A percentile compares a stretch with the other conserved stretches of the same genome.
Evolutionary conservation across 2,329 filamentous ascomycete genomes (phyloP).

Genomic region (Fusarium nelsonii): DNA sequence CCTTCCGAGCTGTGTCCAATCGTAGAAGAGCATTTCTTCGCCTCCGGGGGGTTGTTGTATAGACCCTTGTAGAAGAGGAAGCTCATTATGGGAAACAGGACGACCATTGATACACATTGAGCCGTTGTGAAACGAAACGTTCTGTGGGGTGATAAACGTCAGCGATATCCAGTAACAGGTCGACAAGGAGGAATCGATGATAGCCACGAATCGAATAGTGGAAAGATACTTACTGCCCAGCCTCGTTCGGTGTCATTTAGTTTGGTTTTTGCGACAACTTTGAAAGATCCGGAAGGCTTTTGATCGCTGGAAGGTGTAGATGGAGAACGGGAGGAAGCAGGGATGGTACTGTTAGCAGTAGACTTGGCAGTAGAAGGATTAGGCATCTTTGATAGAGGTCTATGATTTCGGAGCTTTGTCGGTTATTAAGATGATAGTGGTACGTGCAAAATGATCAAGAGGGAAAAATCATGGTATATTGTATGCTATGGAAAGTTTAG

Average conservation of each 20-base stretch:
- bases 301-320: neutral
- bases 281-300: too few relatives aligned
- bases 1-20: too few relatives aligned
- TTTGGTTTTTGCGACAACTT: neutral
- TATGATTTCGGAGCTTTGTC: too few relatives aligned
- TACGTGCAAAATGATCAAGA: too few relatives aligned
- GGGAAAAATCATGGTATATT: too few relatives aligned
- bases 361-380: too few relatives aligned
- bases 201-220: neutral
- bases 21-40: too few relatives aligned
- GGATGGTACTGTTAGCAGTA: too few relatives aligned
- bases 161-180: neutral
- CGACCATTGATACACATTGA: neutral
- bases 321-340: neutral
- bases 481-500: too few relatives aligned
- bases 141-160: neutral
- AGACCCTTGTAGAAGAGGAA: neutral
- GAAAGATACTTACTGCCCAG: neutral
- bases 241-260: neutral
- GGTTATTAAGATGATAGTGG: too few relatives aligned
- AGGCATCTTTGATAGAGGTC: too few relatives aligned
- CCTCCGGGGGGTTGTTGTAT: neutral
- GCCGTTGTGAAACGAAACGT: neutral
- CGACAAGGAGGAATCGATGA: neutral
- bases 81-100: neutral